Evolutionary conservation across 139 green algal genomes (phyloP).

Genomic region (Chlorella sp.): DNA sequence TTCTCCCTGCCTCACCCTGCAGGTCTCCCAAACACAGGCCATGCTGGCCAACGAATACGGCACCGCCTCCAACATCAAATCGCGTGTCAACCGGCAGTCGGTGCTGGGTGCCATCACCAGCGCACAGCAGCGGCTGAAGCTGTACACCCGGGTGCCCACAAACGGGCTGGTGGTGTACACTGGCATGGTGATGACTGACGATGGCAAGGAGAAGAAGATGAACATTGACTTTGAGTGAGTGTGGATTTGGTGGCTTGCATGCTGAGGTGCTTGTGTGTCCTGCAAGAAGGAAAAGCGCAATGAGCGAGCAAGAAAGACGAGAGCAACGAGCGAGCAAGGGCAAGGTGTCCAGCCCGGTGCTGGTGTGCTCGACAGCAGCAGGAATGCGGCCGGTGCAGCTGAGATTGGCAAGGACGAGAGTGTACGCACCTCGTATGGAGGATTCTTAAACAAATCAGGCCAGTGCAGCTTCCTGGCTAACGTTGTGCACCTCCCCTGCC

Average conservation of each 20-base stretch:
- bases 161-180: slow-evolving; percentile 99
- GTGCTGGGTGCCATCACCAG: slow-evolving; percentile 98
- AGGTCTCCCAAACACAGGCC: slow-evolving; percentile 90
- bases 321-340: too few relatives aligned
- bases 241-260: background rate
- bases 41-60: slow-evolving; percentile 99
- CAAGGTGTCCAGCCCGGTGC: too few relatives aligned
- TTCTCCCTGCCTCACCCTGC: background rate
- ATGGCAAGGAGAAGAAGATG: slow-evolving; percentile 99
- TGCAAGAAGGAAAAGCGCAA: too few relatives aligned
- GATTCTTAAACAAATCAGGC: too few relatives aligned
- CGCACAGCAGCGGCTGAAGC: slow-evolving; percentile 95
- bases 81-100: slow-evolving; percentile 96
- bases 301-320: too few relatives aligned
- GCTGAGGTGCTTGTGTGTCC: too few relatives aligned
- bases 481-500: too few relatives aligned
- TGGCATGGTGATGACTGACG: slow-evolving; percentile 97
- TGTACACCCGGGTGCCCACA: slow-evolving; percentile 92
- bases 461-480: too few relatives aligned
- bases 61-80: slow-evolving; percentile 99
- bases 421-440: too few relatives aligned
- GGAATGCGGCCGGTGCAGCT: too few relatives aligned
- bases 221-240: slow-evolving; percentile 98
- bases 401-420: too few relatives aligned
- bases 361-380: too few relatives aligned